Percentiles rank a stretch among this genome's conserved stretches.
Conservation (phyloP, 352 stramenopile species). For the Phytophthora citricola region DNA sequence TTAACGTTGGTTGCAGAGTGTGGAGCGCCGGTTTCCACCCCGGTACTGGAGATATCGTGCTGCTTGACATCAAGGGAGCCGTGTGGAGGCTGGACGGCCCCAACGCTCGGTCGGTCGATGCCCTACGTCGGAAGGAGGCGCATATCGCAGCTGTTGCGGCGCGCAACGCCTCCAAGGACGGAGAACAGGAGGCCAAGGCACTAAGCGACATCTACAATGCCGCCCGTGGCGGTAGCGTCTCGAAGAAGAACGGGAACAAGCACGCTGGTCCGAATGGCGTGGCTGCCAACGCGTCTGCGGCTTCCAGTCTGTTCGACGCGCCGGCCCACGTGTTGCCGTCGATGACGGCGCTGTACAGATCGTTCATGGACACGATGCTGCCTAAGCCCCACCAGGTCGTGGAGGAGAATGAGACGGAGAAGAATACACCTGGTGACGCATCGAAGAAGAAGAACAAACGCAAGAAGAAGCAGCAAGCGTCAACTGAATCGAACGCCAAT, state of each 20-base stretch:
- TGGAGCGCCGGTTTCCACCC: slow-evolving; percentile 73
- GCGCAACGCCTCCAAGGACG: slow-evolving; percentile 21
- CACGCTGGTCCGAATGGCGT: slow-evolving; percentile 25
- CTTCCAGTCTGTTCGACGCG: slow-evolving; percentile 73
- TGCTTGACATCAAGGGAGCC: slow-evolving; percentile 62
- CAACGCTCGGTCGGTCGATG: slow-evolving; percentile 49
- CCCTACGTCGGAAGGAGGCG: slow-evolving; percentile 43
- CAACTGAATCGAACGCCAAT: slow-evolving; percentile 15
- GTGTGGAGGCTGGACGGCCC: slow-evolving; percentile 67
- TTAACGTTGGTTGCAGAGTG: slow-evolving; percentile 40
- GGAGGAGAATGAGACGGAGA: slow-evolving; percentile 22
- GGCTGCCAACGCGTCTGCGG: slow-evolving; percentile 21
- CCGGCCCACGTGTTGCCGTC: slow-evolving; percentile 84
- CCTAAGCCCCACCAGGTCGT: slow-evolving; percentile 55
- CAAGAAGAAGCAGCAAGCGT: slow-evolving; percentile 50
- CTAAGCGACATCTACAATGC: slow-evolving; percentile 57
- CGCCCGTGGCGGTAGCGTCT: slow-evolving; percentile 20
- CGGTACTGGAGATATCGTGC: slow-evolving; percentile 60
- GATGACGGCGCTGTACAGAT: slow-evolving; percentile 83
- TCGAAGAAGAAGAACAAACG: slow-evolving; percentile 68
- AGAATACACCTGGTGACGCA: slow-evolving; percentile 9
- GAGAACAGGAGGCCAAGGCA: slow-evolving; percentile 46
- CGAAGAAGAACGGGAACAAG: slow-evolving; percentile 34
- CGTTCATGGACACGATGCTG: slow-evolving; percentile 91
- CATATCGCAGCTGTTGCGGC: slow-evolving; percentile 28